Base-by-base conservation (phyloP, 1,284 basidiomycete species). In the Mycosarcoma maydis region DNA sequence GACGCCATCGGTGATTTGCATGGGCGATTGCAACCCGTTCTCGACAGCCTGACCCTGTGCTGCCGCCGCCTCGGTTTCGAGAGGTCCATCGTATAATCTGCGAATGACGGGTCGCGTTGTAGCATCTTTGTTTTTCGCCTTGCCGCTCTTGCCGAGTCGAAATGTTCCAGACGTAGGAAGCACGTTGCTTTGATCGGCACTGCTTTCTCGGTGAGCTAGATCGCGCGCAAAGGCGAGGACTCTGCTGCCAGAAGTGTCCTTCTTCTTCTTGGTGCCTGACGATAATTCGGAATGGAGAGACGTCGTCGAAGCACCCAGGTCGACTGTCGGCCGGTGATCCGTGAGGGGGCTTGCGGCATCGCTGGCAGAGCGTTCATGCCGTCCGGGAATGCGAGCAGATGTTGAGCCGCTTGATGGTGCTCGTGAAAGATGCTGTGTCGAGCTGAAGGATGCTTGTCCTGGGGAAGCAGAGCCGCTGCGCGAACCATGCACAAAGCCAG, bases 171-270 rank as follows among this genome's bases (percentile, higher is more conserved):
- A 56, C 29, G 44, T 65, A 7, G 61, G 22, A 8, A 65, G 23
- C 1, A 46, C 40, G 11, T 41, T 17, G 17, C 34, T 26, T 20
- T 32, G 16, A 6, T 65, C 61, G 23, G 27, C 33, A n/a, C 50
- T 32, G n/a, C 52, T 45, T 22, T 59, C 59, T 6, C 66, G 54
- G 23, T 55, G 44, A 9, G 48, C 22, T 6, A 62, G 41, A 19
- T 69, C 66, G 4, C 59, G 59, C 5, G 59, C 60, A 40, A 70
- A 70, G 8, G 67, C 41, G 9, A 64, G 42, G 46, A 70, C 52
- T 42, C 65, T 70, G 56, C 53, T 64, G 20, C 67, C 56, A 1
- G 56, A 20, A 0, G 49, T 51, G 5, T 58, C 58, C 26, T 64
- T 62, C 55, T 62, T 69, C 46, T 54, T 68, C 26, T 46, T 51